phyloP scores from a whole-genome alignment of 306 rosid genomes.

The Lablab purpureus region DNA sequence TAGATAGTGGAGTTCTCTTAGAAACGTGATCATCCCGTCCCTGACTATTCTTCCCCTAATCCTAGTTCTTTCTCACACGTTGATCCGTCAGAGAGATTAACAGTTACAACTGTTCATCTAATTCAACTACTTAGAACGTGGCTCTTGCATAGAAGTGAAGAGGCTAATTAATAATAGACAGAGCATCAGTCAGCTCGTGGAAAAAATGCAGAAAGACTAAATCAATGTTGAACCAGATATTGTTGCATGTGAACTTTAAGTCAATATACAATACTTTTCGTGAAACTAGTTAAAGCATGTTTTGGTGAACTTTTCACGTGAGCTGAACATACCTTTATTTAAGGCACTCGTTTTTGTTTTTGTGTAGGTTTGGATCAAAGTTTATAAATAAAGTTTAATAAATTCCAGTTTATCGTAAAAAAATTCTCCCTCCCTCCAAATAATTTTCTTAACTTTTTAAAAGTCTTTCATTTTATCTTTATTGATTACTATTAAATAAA shows the following conservation, averaged over 20 bases:
- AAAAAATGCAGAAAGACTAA: background rate
- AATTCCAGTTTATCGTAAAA: too few species aligned
- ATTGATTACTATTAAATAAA: too few species aligned
- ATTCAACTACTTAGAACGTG: background rate
- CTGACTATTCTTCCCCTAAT: background rate
- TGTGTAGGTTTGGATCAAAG: too few species aligned
- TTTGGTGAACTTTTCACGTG: too few species aligned
- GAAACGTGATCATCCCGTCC: background rate
- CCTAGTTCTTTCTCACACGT: too few species aligned
- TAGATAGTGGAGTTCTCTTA: background rate
- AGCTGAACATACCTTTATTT: too few species aligned
- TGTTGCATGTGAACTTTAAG: background rate
- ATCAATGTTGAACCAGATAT: background rate
- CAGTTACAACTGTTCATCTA: background rate
- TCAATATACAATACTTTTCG: background rate
- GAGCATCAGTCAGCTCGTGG: background rate
- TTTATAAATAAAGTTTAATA: too few species aligned
- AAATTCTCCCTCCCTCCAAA: too few species aligned
- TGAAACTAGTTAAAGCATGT: background rate
- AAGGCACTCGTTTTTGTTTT: too few species aligned
- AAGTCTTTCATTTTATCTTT: too few species aligned
- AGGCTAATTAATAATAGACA: background rate
- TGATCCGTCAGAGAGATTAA: background rate
- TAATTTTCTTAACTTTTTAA: too few species aligned
- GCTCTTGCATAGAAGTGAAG: background rate